Evolutionary conservation across 257 asterid genomes (phyloP), one percentile per base, ranked within the genome.

Genomic region (Nicotiana attenuata): DNA sequence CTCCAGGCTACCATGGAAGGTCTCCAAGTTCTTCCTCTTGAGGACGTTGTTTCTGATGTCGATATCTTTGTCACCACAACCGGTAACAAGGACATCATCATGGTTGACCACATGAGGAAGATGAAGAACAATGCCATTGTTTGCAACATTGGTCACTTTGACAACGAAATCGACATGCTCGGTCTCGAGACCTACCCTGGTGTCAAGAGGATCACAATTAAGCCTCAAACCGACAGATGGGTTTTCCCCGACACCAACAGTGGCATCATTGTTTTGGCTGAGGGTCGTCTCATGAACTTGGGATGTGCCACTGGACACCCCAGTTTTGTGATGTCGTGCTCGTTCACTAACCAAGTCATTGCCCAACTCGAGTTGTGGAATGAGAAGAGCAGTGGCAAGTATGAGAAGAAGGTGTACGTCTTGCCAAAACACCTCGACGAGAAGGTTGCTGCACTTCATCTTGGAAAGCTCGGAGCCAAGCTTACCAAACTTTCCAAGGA

Each of bases 71-170:
- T 91, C 31, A 91, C 94, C 82, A 91, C 94, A 55, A 91, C 94
- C 0, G 94, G 94, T 24, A 91, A 91, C 94, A 91, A 89, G 85
- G 92, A 89, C 87, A 91, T 89, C 82, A 85, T 89, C 68, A 89
- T 91, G 94, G 88, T 91, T 8, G 82, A 83, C 61, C 88, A 89
- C 90, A 91, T 89, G 94, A 88, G 73, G 77, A 91, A 86, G 89
- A 91, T 91, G 94, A 91, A 91, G 78, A 89, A 89, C 85, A 89
- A 89, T 22, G 94, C 94, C 56, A 88, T 91, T 9, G 94, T 91
- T n/a, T 91, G 94, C 89, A 91, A 89, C 91, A 91, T 91, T 65
- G 94, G 94, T 2, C 94, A 91, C 88, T 91, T 91, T 28, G 92
- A 91, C 87, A 89, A 89, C 2, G 94, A 91, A 80, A 89, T 91